Conservation (phyloP, 306 rosid species). For the Delonix regia region DNA sequence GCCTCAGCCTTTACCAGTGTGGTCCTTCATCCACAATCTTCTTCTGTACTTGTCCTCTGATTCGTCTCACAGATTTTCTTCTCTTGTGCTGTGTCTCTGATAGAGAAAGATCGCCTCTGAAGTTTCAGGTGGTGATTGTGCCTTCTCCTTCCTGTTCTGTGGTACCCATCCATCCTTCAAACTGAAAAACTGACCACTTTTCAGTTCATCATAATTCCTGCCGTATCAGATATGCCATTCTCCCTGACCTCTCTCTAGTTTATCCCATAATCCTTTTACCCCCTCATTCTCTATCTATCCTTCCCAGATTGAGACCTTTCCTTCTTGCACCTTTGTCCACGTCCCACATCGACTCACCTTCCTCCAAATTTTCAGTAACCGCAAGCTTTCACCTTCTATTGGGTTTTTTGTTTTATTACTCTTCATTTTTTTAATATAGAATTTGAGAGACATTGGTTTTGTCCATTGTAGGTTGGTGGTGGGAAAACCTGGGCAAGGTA, state of each 20-base stretch:
- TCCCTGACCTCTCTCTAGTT: not conserved
- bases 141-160: not conserved
- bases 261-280: not conserved
- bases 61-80: not conserved
- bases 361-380: too few relatives aligned
- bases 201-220: not conserved
- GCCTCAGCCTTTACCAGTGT: not conserved
- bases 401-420: not conserved
- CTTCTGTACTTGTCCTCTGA: not conserved
- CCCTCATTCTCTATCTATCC: not conserved
- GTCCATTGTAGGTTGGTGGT: conserved; percentile 1
- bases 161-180: not conserved
- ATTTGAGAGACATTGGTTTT: not conserved
- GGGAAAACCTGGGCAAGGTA: not conserved
- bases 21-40: not conserved
- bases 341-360: too few relatives aligned
- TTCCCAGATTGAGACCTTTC: not conserved
- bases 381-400: not conserved
- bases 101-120: not conserved
- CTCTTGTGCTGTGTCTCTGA: not conserved
- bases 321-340: not conserved
- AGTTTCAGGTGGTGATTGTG: not conserved
- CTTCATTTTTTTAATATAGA: not conserved
- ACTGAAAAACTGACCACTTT: not conserved
- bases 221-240: too few relatives aligned